Evolutionary conservation across 805 yeast species (phyloP), one percentile per base, ranked within the genome.

Genomic region (Nakazawaea anatomiae): DNA sequence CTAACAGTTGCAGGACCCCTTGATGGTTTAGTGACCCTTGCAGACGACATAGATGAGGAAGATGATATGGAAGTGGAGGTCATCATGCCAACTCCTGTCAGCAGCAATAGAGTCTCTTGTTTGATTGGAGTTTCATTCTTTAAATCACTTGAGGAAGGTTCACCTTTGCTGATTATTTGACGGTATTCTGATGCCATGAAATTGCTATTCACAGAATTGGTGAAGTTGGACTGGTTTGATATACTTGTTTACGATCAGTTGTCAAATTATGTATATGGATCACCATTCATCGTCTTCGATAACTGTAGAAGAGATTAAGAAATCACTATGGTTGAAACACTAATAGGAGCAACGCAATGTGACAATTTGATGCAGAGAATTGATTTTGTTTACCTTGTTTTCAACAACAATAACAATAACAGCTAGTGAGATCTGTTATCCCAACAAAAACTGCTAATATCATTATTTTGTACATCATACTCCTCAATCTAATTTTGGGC

Each of bases 111-210:
- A n/a, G 6, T 29, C 36, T 31, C 25, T 29, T 10, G 14, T 3
- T 38, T 38, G n/a, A 38, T 10, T 28, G 25, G 18, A 12, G 9
- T n/a, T 18, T 40, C 43, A 40, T 40, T 28, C 5, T 6, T 9
- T 43, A 5, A 14, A 34, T 28, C 39, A 29, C 18, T 32, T 28
- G 46, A 43, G 29, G 9, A 5, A 32, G 14, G 14, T 43, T 31
- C n/a, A 31, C 14, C 39, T 7, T 32, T 32, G 14, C 10, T 43
- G 9, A 9, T n/a, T 14, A 14, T 18, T 43, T 31, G 46, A 7
- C 46, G 46, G 46, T 43, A 31, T 43, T 43, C 46, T 43, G 39
- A 43, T 32, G 8, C 32, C 46, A 43, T 43, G 39, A 32, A 43
- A 28, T 29, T 12, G n/a, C 29, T 40, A 10, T 40, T n/a, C 29